Percentiles rank a stretch among this genome's conserved stretches.
Evolutionary conservation across 1,139 yeast genomes (phyloP).

Genomic region (Pichia cactophila): DNA sequence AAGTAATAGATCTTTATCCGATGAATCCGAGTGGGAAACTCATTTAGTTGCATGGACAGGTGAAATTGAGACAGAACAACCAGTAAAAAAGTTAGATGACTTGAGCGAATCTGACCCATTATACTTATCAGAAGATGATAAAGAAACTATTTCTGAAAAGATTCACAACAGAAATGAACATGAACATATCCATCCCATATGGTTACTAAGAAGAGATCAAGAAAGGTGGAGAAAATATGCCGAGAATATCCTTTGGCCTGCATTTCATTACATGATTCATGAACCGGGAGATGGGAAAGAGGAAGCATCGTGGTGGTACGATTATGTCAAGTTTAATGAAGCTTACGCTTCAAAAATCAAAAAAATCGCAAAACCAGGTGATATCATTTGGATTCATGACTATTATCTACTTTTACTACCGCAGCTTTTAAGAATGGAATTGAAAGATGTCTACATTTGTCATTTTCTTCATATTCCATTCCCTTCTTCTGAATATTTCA

Average conservation of each 20-base stretch:
- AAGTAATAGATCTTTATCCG: slow-evolving; percentile 56
- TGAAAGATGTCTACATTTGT: slow-evolving; percentile 76
- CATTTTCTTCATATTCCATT: slow-evolving; percentile 84
- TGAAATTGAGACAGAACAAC: slow-evolving; percentile 34
- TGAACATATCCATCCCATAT: slow-evolving; percentile 68
- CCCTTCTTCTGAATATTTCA: slow-evolving; percentile 92
- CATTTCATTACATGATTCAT: slow-evolving; percentile 83
- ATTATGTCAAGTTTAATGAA: slow-evolving; percentile 84
- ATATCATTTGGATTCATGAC: slow-evolving; percentile 92
- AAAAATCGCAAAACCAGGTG: slow-evolving; percentile 76
- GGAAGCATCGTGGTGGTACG: slow-evolving; percentile 82
- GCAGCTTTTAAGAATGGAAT: slow-evolving; percentile 72
- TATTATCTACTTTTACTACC: slow-evolving; percentile 81
- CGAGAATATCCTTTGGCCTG: slow-evolving; percentile 89
- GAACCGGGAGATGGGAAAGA: slow-evolving; percentile 59
- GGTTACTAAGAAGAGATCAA: slow-evolving; percentile 70
- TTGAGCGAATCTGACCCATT: slow-evolving; percentile 46
- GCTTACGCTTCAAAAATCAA: slow-evolving; percentile 77
- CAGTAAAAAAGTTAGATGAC: slow-evolving; percentile 3
- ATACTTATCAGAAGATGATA: slow-evolving; percentile 52
- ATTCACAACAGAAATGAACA: slow-evolving; percentile 39
- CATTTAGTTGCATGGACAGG: slow-evolving; percentile 96
- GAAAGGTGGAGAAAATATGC: slow-evolving; percentile 82
- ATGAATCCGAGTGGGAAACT: slow-evolving; percentile 75
- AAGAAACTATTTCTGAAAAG: slow-evolving; percentile 37